Base-by-base conservation (phyloP, 2,329 filamentous ascomycete genomes). In the Immersiporthe knoxdaviesiana region DNA sequence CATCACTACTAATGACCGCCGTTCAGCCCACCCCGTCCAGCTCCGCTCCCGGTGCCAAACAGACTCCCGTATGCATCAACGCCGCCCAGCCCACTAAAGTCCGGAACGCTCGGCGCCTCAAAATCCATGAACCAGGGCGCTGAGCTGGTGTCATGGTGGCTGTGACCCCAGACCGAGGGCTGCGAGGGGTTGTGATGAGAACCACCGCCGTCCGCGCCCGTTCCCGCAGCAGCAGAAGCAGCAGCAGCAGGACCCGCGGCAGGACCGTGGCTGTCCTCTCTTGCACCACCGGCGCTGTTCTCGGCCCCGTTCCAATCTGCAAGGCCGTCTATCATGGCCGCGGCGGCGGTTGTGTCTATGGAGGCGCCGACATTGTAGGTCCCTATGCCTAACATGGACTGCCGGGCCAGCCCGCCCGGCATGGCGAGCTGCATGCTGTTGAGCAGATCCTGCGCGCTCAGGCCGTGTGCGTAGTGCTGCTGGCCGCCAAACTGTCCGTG, bases 61-160 rank as follows among this genome's bases (percentile, higher is more conserved):
- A 88, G 82, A 37, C 76, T 79, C 35, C 80, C 80, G 72, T 87
- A 87, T 12, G 79, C 79, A 35, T 84, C 47, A 14, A 60, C 78
- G 47, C 80, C 80, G 32, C 77, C 77, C 72, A 85, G 75, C 10
- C 78, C 75, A 2, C 78, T 79, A 37, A 82, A 85, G 66, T 85
- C 84, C 8, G 81, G 80, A 56, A 87, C 79, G 68, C 89, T 87
- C 0, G 92, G 89, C 27, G 93, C 92, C 3, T 97, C 97, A 80
- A 97, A 97, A 1, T 94, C 93, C 83, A 97, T 37, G 78, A 97
- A 97, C 92, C 94, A 98, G 6, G 92, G 92, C 65, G 90, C 91
- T 64, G 82, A 85, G 2, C 84, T 52, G 10, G 54, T 81, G 71
- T 88, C 86, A 47, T 80, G 80, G 4, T 80, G 80, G 4, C 76